Percentiles rank a stretch among this genome's conserved stretches.
Conservation (phyloP, 306 rosid species). For the Leucaena leucocephala region DNA sequence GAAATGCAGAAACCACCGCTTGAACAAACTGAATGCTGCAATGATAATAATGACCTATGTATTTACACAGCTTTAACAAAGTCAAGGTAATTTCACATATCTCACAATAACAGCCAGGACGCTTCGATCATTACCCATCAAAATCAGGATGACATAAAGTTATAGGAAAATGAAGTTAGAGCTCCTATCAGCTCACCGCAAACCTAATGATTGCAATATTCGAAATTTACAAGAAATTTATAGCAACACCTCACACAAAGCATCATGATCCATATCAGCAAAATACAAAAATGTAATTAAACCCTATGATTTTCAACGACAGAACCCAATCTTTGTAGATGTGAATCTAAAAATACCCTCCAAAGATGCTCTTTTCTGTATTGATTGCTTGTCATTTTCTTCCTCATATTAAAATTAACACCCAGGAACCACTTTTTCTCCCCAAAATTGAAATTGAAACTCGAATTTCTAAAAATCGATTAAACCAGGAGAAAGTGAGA, state of each 20-base stretch:
- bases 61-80: neutral
- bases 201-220: neutral
- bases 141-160: slow-evolving; percentile 9
- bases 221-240: neutral
- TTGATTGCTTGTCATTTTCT: neutral
- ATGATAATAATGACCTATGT: slow-evolving; percentile 3
- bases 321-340: neutral
- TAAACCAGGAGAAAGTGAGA: neutral
- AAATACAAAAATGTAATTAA: neutral
- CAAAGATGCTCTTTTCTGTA: neutral
- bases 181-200: neutral
- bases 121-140: slow-evolving; percentile 7
- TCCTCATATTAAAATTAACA: neutral
- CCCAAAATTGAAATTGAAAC: no score
- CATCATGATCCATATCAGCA: neutral
- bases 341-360: neutral
- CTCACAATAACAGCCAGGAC: slow-evolving; percentile 9
- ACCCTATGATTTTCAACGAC: neutral
- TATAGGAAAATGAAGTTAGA: neutral
- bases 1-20: slow-evolving; percentile 14
- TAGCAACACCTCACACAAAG: neutral
- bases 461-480: neutral
- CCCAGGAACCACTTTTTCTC: neutral
- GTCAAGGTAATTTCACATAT: slow-evolving; percentile 4
- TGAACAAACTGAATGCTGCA: slow-evolving; percentile 7